Conservation (phyloP, 495 filamentous ascomycete genomes). For the Letharia lupina region DNA sequence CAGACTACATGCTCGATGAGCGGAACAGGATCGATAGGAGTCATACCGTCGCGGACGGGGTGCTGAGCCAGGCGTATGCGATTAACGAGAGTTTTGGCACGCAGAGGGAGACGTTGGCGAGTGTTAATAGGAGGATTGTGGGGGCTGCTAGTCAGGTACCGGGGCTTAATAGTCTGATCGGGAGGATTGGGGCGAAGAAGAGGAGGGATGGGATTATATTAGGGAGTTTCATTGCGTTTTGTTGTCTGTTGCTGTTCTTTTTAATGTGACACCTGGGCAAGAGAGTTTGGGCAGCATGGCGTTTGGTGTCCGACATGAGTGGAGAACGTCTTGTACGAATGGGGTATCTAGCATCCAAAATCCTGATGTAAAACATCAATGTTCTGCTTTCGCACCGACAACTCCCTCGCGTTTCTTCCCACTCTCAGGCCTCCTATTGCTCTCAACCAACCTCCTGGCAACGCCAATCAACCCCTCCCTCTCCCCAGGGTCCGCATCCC, state of each 20-base stretch:
- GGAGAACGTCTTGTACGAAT: constrained; percentile 4
- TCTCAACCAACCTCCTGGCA: constrained; percentile 57
- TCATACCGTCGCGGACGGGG: constrained; percentile 77
- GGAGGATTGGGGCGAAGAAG: constrained; percentile 90
- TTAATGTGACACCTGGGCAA: constrained; percentile 49
- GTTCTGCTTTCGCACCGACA: constrained; percentile 8
- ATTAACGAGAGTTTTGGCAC: constrained; percentile 84
- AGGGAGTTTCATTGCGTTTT: constrained; percentile 81
- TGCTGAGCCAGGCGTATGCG: constrained; percentile 93
- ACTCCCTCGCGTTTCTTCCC: constrained; percentile 27
- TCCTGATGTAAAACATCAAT: constrained; percentile 8
- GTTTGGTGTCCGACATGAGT: constrained; percentile 10
- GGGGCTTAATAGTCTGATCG: constrained; percentile 87
- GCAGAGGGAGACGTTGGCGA: constrained; percentile 78
- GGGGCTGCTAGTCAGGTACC: constrained; percentile 83
- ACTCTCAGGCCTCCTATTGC: constrained; percentile 9
- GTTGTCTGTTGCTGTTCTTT: constrained; percentile 78
- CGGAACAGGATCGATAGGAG: constrained; percentile 73
- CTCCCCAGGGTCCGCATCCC: constrained; percentile 61
- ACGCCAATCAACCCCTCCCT: constrained; percentile 61
- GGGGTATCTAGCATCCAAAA: constrained; percentile 8
- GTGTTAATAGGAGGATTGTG: constrained; percentile 81
- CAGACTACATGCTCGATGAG: constrained; percentile 96
- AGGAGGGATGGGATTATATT: constrained; percentile 91
- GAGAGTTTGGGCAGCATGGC: constrained; percentile 1